Evolutionary conservation across 2,329 filamentous ascomycete genomes (phyloP), one percentile per base, ranked within the genome.

Genomic region (Dothiorella sarmentorum): DNA sequence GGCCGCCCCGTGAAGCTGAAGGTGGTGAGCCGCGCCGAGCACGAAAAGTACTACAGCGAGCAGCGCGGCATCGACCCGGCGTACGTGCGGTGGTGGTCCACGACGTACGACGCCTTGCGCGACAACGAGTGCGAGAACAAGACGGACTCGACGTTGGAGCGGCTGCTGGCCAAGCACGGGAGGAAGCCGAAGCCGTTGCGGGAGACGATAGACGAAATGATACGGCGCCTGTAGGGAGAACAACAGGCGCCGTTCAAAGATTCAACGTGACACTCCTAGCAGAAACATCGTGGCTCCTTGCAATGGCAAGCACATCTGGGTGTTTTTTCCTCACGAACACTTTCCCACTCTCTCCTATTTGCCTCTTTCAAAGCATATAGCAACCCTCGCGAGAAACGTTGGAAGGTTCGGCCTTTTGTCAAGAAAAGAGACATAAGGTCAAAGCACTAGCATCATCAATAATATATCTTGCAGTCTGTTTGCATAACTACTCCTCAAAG

Each of bases 51-150:
- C 60, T 77, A 78, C 63, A 67, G 74, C 1, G 56, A 70, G 7
- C 65, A 73, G 38, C 69, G 64, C 55, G 68, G 68, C 0, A 71
- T 71, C 64, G 69, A 75, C 20, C 68, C 69, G 52, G 60, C 65
- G 7, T 65, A 69, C 42, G 72, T 78, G 5, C 73, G 73, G 63
- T 79, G 77, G 77, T 80, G 77, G 77, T 72, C 70, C 35, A 73
- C 67, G 33, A 74, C 74, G 22, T 79, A 78, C 60, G 75, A 76
- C 61, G 76, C 76, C 42, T 38, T 80, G 31, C 64, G 66, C 33
- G 69, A 75, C 7, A 69, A 71, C 2, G 77, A 79, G 59, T 78
- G 76, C 53, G 67, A 69, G 47, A 76, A 77, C 49, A 60, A 72
- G 3, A n/a, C n/a, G n/a, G 76, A 79, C 52, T 31, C 63, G 2